Percentiles rank a stretch among this genome's conserved stretches.
Evolutionary conservation across 768 basidiomycete species (phyloP).

Genomic region (Pleurotus tuoliensis): DNA sequence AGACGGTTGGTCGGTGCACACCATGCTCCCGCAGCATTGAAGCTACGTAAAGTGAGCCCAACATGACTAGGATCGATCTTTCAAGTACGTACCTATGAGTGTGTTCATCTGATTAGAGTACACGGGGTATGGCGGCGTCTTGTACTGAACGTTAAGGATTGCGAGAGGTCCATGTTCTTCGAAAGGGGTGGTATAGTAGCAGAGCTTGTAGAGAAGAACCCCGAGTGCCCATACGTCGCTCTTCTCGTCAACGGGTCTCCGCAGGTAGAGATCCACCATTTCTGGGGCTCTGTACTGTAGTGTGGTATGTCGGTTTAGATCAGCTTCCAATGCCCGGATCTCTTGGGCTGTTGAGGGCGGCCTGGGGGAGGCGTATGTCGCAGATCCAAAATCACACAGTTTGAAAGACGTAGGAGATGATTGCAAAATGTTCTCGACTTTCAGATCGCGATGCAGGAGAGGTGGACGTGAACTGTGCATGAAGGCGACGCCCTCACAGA

Average conservation of each 20-base stretch:
- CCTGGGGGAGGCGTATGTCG: slow-evolving; percentile 64
- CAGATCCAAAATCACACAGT: slow-evolving; percentile 96
- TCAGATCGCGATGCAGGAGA: slow-evolving; percentile 93
- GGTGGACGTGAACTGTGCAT: slow-evolving; percentile 95
- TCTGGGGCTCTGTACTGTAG: slow-evolving; percentile 98
- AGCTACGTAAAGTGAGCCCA: slow-evolving; percentile 36
- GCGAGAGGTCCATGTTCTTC: slow-evolving; percentile 97
- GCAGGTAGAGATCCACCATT: slow-evolving; percentile 89
- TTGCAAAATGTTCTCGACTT: slow-evolving; percentile 98
- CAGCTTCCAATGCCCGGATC: slow-evolving; percentile 82
- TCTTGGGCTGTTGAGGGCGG: slow-evolving; percentile 80
- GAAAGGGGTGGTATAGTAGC: slow-evolving; percentile 99
- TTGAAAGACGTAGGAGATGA: slow-evolving; percentile 83
- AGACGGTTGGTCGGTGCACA: slow-evolving; percentile 78
- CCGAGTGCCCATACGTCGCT: slow-evolving; percentile 98
- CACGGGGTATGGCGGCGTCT: slow-evolving; percentile 82
- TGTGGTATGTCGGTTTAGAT: slow-evolving; percentile 93
- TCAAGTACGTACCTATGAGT: slow-evolving; percentile 63
- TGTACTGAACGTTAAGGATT: slow-evolving; percentile 95
- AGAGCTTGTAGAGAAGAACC: slow-evolving; percentile 94
- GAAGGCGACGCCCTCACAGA: slow-evolving; percentile 92
- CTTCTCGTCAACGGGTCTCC: slow-evolving; percentile 87
- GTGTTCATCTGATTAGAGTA: slow-evolving; percentile 83
- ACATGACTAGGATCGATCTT: not conserved
- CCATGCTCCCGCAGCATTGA: slow-evolving; percentile 95